These are phyloP conservation scores for Bryum argenteum DNA, from an alignment of 225 moss, liverwort and hornwort genomes.

Conservation along the genomic window DNA sequence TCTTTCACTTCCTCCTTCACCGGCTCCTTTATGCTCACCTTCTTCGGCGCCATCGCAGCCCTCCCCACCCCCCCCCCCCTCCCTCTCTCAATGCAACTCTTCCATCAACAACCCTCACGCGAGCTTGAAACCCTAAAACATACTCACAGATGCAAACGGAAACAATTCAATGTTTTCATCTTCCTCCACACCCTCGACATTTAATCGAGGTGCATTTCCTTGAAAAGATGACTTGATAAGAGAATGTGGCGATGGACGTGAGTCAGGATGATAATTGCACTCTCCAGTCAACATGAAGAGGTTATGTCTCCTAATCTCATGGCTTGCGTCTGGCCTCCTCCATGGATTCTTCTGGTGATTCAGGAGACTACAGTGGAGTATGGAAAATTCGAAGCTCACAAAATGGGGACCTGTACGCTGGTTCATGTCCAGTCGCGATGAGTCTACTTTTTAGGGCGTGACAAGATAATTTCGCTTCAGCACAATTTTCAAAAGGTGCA, in stretches of 20 bases:
- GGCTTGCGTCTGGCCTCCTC: neutral
- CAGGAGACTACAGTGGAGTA: neutral
- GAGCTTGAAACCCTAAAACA: too few species aligned
- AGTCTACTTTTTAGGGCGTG: neutral
- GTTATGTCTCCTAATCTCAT: neutral
- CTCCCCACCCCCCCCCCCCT: too few species aligned
- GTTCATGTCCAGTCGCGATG: neutral
- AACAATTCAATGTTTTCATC: too few species aligned
- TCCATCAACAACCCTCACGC: neutral
- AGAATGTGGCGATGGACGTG: too few species aligned
- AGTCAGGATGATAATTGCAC: too few species aligned
- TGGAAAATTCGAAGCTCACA: neutral
- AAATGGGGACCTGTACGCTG: neutral
- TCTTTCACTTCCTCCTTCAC: constrained; percentile 5
- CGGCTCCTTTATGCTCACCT: constrained; percentile 38
- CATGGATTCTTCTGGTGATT: neutral
- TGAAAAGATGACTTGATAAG: too few species aligned
- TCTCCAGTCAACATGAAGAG: neutral
- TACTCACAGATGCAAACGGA: too few species aligned
- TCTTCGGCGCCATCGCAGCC: constrained; percentile 42
- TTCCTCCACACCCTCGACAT: too few species aligned
- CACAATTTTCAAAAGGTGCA: neutral
- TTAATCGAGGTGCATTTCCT: too few species aligned
- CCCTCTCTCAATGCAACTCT: constrained; percentile 22
- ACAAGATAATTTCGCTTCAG: neutral